phyloP scores from a whole-genome alignment of 345 rosid species.

The Eutrema heterophyllum region DNA sequence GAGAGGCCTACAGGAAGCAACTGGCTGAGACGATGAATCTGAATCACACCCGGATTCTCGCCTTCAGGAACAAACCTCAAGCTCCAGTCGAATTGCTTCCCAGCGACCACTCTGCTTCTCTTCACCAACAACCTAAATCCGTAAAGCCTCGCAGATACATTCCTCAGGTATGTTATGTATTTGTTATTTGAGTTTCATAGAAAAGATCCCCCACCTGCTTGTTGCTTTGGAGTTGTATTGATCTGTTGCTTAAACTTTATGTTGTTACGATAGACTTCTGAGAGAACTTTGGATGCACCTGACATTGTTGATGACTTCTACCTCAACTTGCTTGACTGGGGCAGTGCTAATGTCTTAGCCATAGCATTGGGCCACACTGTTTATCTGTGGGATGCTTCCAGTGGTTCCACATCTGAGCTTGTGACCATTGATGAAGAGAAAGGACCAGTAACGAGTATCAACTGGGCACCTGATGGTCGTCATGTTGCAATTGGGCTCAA shows the following conservation, averaged over 20 bases:
- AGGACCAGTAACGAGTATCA: conserved; percentile 32
- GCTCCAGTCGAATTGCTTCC: conserved; percentile 23
- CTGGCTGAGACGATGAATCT: conserved; percentile 59
- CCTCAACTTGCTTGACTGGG: conserved; percentile 37
- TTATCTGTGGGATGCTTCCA: conserved; percentile 46
- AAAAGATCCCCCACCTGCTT: background rate
- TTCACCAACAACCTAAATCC: conserved; percentile 27
- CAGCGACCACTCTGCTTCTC: conserved; percentile 1
- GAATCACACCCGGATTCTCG: conserved; percentile 61
- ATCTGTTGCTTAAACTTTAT: background rate
- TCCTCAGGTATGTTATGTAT: conserved; percentile 14
- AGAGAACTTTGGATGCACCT: conserved; percentile 37
- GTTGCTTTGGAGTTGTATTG: conserved; percentile 9
- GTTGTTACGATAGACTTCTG: conserved; percentile 13
- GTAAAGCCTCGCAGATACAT: conserved; percentile 34
- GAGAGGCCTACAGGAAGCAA: conserved; percentile 57
- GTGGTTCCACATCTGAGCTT: conserved; percentile 44
- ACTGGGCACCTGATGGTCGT: conserved; percentile 37
- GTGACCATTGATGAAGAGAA: conserved; percentile 42
- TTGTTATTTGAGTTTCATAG: background rate
- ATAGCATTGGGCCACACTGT: conserved; percentile 35
- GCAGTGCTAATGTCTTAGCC: conserved; percentile 33
- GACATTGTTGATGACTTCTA: conserved; percentile 35
- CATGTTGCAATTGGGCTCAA: conserved; percentile 28
- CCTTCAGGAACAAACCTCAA: conserved; percentile 69